Evolutionary conservation across 2,329 filamentous ascomycete genomes (phyloP).

Genomic region (Aquanectria penicillioides): DNA sequence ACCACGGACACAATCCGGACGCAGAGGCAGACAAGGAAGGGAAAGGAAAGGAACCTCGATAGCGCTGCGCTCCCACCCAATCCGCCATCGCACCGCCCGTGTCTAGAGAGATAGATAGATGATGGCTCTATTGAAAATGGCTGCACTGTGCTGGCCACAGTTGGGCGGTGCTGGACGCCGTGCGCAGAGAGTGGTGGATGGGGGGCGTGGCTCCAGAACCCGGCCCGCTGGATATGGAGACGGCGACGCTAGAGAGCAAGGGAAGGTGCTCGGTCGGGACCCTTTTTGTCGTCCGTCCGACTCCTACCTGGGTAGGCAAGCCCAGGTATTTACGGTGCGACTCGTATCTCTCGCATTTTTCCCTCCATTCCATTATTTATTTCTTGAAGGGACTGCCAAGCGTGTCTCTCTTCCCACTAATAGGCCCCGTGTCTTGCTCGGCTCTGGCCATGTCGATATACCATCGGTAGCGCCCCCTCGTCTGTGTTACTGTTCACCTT

Average conservation of each 20-base stretch:
- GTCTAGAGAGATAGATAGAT: too few relatives aligned
- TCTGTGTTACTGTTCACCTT: neutral
- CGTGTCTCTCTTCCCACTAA: neutral
- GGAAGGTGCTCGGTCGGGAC: conserved; percentile 31
- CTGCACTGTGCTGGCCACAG: too few relatives aligned
- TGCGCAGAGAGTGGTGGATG: neutral
- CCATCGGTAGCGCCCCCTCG: neutral
- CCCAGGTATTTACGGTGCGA: conserved; percentile 13
- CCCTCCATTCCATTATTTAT: conserved; percentile 22
- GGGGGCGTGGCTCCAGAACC: conserved; percentile 27
- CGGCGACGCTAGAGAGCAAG: conserved; percentile 24
- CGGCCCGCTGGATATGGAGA: conserved; percentile 20
- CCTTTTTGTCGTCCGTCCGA: conserved; percentile 39
- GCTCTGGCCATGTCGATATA: neutral
- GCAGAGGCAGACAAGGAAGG: neutral
- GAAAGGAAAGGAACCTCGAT: too few relatives aligned
- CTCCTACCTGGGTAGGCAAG: conserved; percentile 8
- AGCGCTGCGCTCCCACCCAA: too few relatives aligned
- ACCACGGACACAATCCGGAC: neutral
- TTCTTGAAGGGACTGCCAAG: conserved; percentile 1
- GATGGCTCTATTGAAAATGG: too few relatives aligned
- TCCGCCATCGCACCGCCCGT: too few relatives aligned
- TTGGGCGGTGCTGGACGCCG: neutral
- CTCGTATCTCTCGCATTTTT: conserved; percentile 22
- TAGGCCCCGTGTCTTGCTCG: neutral